Conservation (phyloP, 352 stramenopile genomes). For the Globisporangium mamillatum region DNA sequence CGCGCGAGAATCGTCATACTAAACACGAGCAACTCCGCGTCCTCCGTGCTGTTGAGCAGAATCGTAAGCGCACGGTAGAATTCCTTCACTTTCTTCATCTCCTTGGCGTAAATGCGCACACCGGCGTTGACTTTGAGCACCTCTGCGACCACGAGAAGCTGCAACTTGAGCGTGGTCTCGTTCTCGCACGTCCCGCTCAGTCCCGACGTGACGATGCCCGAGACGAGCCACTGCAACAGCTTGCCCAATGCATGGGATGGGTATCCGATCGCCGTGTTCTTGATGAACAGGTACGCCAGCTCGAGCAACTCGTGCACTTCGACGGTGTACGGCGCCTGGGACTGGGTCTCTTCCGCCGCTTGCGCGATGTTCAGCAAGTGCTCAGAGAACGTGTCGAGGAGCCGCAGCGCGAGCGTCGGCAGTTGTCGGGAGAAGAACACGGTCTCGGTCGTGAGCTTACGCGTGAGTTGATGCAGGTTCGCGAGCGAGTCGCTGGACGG, state of each 20-base stretch:
- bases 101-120: slow-evolving; percentile 72
- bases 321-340: slow-evolving; percentile 20
- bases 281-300: slow-evolving; percentile 53
- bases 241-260: slow-evolving; percentile 68
- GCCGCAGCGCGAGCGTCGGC: slow-evolving; percentile 37
- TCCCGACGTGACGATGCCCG: slow-evolving; percentile 39
- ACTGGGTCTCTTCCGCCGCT: slow-evolving; percentile 14
- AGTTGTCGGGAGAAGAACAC: slow-evolving; percentile 48
- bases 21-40: slow-evolving; percentile 69
- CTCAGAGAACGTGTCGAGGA: slow-evolving; percentile 62
- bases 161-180: slow-evolving; percentile 56
- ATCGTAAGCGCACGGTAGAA: slow-evolving; percentile 81
- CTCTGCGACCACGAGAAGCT: slow-evolving; percentile 65
- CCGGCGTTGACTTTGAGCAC: slow-evolving; percentile 70
- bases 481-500: slow-evolving; percentile 29
- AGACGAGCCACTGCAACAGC: slow-evolving; percentile 61
- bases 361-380: slow-evolving; percentile 35
- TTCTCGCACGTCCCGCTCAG: slow-evolving; percentile 40
- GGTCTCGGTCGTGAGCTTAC: slow-evolving; percentile 34
- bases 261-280: slow-evolving; percentile 57
- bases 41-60: slow-evolving; percentile 75
- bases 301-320: slow-evolving; percentile 39
- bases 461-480: slow-evolving; percentile 43
- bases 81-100: slow-evolving; percentile 78
- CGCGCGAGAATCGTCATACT: slow-evolving; percentile 75